Base-by-base conservation (phyloP, 2,329 filamentous ascomycete genomes). In the Trichoderma brevicompactum region DNA sequence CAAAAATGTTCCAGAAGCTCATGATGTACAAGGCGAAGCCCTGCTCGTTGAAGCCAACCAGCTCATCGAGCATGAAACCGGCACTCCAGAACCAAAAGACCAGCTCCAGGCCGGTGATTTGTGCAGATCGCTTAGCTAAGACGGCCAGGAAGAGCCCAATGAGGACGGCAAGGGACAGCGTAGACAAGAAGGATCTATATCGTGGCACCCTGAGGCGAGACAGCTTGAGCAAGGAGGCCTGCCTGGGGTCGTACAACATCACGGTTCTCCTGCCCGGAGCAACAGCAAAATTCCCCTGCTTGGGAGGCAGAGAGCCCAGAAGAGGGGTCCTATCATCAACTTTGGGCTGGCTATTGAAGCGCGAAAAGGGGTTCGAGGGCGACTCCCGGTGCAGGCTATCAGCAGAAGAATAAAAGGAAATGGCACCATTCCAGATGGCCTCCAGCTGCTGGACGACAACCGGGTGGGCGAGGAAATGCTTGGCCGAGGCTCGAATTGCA, bases 1-100 rank as follows among this genome's bases (percentile, higher is more conserved):
- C 94, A 76, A 97, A 97, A 43, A 94, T 87, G 76, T 97, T 97
- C 94, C 94, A 97, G 76, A 97, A 95, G 75, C 92, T 96, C 88
- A 97, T 94, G 73, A 97, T 92, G 78, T 97, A 98, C 36, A 98
- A 85, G 43, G 93, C 94, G 75, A 97, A 97, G 2, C 94, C 94
- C 78, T 97, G 93, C 76, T 98, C 94, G 70, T 94, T 97, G 82
- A 97, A 97, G 10, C 94, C 94, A 17, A 97, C 93, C 23, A 98
- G 85, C 78, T 97, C 94, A 73, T 97, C 94, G 38, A 97, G 86
- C 92, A 97, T 96, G 77, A 96, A 97, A 0, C 94, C 94, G 32
- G 92, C 92, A 74, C 92, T 96, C 94, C 94, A 98, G 76, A 97
- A 92, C 94, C 94, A 98, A 78, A 98, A 97, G 12, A 97, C 76